A percentile compares a stretch with the other conserved stretches of the same genome.
Evolutionary conservation across 495 filamentous ascomycete species (phyloP).

Genomic region (Rusavskia elegans): DNA sequence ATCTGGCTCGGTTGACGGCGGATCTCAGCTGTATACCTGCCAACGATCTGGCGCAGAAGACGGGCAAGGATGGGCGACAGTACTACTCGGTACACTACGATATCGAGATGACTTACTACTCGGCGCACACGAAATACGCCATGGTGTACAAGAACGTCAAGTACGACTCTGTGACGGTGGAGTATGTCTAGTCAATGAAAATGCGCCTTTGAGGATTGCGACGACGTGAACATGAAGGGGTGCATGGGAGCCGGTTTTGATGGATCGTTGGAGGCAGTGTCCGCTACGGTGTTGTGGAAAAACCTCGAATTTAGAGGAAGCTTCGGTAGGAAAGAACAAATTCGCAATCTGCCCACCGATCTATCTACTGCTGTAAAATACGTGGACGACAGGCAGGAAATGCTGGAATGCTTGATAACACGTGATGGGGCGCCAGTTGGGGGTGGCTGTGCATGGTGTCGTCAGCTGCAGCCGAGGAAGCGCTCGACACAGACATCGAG

Average conservation of each 20-base stretch:
- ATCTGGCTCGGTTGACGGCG: constrained; percentile 7
- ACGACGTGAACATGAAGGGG: not conserved
- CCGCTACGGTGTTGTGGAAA: not conserved
- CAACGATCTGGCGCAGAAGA: not conserved
- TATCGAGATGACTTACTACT: constrained; percentile 15
- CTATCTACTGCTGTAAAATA: no score
- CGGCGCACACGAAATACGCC: constrained; percentile 16
- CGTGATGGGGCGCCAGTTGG: no score
- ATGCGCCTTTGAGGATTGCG: no score
- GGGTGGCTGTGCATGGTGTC: no score
- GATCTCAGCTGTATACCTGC: constrained; percentile 8
- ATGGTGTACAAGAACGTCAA: constrained; percentile 14
- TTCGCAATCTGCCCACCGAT: no score
- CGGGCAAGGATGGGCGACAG: constrained; percentile 9
- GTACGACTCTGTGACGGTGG: constrained; percentile 13
- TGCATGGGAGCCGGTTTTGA: not conserved
- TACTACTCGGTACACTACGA: constrained; percentile 15
- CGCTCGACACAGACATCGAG: no score
- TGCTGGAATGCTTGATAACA: no score
- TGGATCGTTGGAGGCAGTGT: no score
- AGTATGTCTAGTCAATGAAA: constrained; percentile 12
- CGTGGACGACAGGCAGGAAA: no score
- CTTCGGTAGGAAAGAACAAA: no score
- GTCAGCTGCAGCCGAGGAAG: no score
- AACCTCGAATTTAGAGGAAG: not conserved